A percentile compares a stretch with the other conserved stretches of the same genome.
Conservation (phyloP, 805 yeast species). For the Candida verbasci region DNA sequence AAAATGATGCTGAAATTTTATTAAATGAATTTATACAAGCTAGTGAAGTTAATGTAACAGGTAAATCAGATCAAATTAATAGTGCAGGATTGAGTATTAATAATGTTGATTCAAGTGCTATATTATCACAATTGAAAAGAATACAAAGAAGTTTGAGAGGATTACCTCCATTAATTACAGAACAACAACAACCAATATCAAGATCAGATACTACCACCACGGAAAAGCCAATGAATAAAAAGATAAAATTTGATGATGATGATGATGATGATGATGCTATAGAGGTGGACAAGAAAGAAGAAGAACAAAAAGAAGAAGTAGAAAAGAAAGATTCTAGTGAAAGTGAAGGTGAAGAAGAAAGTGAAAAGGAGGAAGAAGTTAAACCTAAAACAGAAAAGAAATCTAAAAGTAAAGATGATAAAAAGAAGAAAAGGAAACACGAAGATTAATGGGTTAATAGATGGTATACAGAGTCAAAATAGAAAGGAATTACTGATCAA, state of each 20-base stretch:
- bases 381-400: constrained; percentile 20
- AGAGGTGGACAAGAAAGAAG: constrained; percentile 9
- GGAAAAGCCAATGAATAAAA: constrained; percentile 14
- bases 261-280: constrained; percentile 14
- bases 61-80: constrained; percentile 20
- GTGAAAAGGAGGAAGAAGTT: constrained; percentile 14
- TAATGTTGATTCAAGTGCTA: constrained; percentile 22
- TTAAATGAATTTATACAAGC: constrained; percentile 40
- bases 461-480: too few relatives aligned
- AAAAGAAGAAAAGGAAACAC: constrained; percentile 6
- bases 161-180: constrained; percentile 53
- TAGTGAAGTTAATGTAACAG: constrained; percentile 28
- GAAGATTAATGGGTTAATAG: too few relatives aligned
- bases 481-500: too few relatives aligned
- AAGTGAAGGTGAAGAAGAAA: constrained; percentile 13
- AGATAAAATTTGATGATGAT: constrained; percentile 26
- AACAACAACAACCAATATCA: constrained; percentile 22
- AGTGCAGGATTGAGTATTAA: constrained; percentile 20
- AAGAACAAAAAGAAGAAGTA: constrained; percentile 15
- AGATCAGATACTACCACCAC: constrained; percentile 16
- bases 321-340: constrained; percentile 11
- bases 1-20: constrained; percentile 42
- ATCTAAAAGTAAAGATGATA: constrained; percentile 17
- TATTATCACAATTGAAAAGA: constrained; percentile 61
- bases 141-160: constrained; percentile 78